Evolutionary conservation across 2,329 filamentous ascomycete species (phyloP).

Genomic region (Beauveria scarabaeidicola): DNA sequence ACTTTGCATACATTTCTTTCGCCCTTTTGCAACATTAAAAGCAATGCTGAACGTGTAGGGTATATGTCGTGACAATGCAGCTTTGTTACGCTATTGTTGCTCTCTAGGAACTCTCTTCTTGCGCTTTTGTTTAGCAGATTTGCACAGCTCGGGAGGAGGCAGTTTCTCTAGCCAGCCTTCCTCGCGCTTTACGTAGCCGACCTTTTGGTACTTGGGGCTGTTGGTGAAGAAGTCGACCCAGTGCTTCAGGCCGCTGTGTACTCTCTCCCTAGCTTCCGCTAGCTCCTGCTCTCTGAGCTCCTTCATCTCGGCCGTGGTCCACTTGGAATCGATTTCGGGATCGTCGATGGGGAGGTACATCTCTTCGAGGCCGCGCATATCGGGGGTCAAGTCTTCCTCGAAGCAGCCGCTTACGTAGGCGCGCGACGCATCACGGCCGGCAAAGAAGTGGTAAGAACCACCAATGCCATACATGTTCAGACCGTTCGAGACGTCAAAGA

Average conservation of each 20-base stretch:
- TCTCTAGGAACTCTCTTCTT: constrained; percentile 31
- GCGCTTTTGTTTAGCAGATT: constrained; percentile 53
- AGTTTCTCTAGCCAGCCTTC: constrained; percentile 53
- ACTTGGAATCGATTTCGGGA: constrained; percentile 51
- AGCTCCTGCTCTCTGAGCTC: constrained; percentile 53
- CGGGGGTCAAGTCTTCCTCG: constrained; percentile 70
- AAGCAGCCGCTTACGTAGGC: constrained; percentile 94
- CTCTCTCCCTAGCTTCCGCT: constrained; percentile 54
- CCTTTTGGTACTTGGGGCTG: constrained; percentile 70
- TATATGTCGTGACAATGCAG: background rate
- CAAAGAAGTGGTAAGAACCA: constrained; percentile 79
- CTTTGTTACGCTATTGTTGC: background rate
- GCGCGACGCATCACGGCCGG: constrained; percentile 76
- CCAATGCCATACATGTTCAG: constrained; percentile 70
- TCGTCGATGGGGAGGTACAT: constrained; percentile 68
- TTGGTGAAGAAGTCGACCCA: constrained; percentile 80
- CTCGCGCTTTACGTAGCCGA: constrained; percentile 63
- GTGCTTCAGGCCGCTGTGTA: constrained; percentile 60
- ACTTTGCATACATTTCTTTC: background rate
- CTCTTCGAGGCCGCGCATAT: constrained; percentile 78
- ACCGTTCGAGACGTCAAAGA: constrained; percentile 72
- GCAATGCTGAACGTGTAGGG: background rate
- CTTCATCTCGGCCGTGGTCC: constrained; percentile 44
- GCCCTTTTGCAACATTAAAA: background rate
- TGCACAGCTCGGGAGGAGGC: constrained; percentile 59